These are phyloP conservation scores for Candida tammaniensis DNA, from an alignment of 805 yeast species.

Conservation along the genomic window DNA sequence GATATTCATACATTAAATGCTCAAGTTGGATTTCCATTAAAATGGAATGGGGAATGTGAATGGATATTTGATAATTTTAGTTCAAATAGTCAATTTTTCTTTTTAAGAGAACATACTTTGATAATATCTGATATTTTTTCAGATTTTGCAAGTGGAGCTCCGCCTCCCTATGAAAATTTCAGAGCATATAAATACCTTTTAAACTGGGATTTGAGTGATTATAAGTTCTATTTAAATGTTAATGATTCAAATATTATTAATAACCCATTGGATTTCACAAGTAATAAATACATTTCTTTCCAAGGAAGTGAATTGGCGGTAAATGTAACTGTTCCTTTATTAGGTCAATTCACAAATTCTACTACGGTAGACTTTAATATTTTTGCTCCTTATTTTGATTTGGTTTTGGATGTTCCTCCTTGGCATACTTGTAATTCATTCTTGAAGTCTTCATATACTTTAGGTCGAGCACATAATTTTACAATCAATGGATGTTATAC, in stretches of 20 bases:
- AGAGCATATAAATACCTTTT: conserved; percentile 66
- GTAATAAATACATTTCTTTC: conserved; percentile 73
- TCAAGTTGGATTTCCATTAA: conserved; percentile 65
- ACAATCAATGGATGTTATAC: conserved; percentile 63
- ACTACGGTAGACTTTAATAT: conserved; percentile 51
- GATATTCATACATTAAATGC: conserved; percentile 53
- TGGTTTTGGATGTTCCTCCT: conserved; percentile 75
- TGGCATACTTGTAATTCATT: conserved; percentile 88
- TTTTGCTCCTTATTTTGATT: conserved; percentile 55
- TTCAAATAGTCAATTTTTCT: conserved; percentile 52
- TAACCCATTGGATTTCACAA: conserved; percentile 80
- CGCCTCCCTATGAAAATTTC: conserved; percentile 70
- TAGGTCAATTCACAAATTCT: conserved; percentile 48
- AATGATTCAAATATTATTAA: conserved; percentile 87
- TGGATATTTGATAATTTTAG: conserved; percentile 66
- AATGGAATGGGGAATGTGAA: conserved; percentile 75
- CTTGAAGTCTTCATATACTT: conserved; percentile 49
- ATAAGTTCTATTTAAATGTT: conserved; percentile 68
- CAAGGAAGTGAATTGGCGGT: conserved; percentile 58
- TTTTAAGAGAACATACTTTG: conserved; percentile 79
- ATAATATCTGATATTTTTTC: conserved; percentile 66
- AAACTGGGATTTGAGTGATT: conserved; percentile 56
- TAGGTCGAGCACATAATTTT: conserved; percentile 70
- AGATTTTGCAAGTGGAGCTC: conserved; percentile 75
- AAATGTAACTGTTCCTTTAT: conserved; percentile 56